A percentile compares a stretch with the other conserved stretches of the same genome.
Evolutionary conservation across 1,284 basidiomycete species (phyloP).

Genomic region (Cystobasidium slooffiae): DNA sequence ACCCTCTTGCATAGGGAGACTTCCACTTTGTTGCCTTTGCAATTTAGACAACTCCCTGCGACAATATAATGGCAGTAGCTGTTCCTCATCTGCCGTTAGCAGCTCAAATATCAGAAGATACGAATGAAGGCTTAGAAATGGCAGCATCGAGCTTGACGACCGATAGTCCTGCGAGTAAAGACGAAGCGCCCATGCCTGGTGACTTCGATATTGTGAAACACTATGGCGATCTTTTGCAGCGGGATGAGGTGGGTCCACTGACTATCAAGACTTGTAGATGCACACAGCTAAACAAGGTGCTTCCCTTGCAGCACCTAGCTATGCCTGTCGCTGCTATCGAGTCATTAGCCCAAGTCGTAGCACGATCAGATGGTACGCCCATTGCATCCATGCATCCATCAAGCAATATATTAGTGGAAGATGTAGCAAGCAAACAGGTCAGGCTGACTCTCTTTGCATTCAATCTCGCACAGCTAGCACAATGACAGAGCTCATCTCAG

Average conservation of each 20-base stretch:
- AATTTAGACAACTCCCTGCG: not conserved
- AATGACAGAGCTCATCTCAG: conserved; percentile 86
- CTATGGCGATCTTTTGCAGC: conserved; percentile 46
- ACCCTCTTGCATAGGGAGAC: not conserved
- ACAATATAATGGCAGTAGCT: not conserved
- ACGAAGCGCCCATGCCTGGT: conserved; percentile 16
- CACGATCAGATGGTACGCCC: conserved; percentile 70
- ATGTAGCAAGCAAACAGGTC: too few species aligned
- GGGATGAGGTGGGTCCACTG: conserved; percentile 46
- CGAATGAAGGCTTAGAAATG: conserved; percentile 7
- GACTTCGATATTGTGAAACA: conserved; percentile 46
- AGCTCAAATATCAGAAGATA: conserved; percentile 17
- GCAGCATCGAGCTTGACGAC: conserved; percentile 26
- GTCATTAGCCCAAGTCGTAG: conserved; percentile 75
- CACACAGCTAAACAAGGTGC: conserved; percentile 74
- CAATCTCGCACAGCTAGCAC: conserved; percentile 67
- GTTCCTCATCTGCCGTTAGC: conserved; percentile 9
- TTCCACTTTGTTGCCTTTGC: not conserved
- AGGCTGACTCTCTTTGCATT: conserved; percentile 47
- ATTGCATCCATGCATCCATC: not conserved
- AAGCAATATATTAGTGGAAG: conserved; percentile 37
- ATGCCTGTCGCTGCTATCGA: conserved; percentile 86
- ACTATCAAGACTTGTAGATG: not conserved
- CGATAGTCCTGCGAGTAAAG: conserved; percentile 29
- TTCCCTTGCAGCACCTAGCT: conserved; percentile 65